Percentiles rank a stretch among this genome's conserved stretches.
phyloP scores from a whole-genome alignment of 768 basidiomycete species.

The Boletus subparvulus region DNA sequence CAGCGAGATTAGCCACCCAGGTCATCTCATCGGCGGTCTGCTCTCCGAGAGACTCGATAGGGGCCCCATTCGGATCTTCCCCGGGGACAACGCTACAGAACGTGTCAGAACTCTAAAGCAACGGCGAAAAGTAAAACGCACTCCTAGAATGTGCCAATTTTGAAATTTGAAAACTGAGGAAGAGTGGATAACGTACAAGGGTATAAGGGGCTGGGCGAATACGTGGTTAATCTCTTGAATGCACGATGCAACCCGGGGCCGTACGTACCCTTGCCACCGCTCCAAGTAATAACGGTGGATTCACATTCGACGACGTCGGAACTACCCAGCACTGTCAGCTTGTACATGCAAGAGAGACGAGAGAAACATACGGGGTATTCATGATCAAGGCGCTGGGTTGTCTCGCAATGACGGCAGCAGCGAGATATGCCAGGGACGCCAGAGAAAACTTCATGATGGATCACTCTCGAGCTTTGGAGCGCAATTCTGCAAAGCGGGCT shows the following conservation, averaged over 20 bases:
- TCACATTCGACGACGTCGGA: background rate
- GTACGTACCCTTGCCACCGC: background rate
- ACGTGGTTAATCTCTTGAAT: background rate
- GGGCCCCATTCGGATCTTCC: background rate
- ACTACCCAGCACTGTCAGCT: background rate
- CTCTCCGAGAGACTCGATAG: background rate
- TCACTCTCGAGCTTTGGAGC: background rate
- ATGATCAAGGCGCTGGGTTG: background rate
- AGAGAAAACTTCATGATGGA: background rate
- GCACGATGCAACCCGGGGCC: too few species aligned
- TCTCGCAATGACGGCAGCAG: background rate
- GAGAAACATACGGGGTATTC: background rate
- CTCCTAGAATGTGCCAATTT: slow-evolving; percentile 21
- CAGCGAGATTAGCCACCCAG: slow-evolving; percentile 3
- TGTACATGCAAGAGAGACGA: background rate
- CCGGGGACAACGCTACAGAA: background rate
- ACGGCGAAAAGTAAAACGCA: background rate
- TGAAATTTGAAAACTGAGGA: background rate
- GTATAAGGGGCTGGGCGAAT: slow-evolving; percentile 41
- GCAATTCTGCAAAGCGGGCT: background rate
- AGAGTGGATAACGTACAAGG: slow-evolving; percentile 43
- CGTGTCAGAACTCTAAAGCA: background rate
- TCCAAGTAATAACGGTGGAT: background rate
- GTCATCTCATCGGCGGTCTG: background rate
- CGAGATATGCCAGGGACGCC: background rate